phyloP scores from a whole-genome alignment of 163 green algal species.

The Scenedesmus sp. region DNA sequence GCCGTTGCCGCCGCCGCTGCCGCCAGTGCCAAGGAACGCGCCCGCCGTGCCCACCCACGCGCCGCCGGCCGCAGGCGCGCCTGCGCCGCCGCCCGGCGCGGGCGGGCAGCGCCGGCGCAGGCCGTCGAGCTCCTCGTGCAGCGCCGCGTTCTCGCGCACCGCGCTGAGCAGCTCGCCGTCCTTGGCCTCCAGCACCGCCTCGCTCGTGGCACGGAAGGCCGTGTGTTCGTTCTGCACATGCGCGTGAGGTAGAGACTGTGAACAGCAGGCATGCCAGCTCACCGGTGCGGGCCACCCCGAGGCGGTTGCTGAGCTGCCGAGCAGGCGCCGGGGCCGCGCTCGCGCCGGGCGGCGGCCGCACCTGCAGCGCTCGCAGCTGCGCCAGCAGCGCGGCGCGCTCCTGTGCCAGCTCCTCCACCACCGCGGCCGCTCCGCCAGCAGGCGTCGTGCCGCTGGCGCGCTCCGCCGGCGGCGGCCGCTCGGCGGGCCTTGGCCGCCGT shows the following conservation, averaged over 20 bases:
- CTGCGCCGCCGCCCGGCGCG: background rate
- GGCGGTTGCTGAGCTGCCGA: background rate
- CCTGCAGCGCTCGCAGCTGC: background rate
- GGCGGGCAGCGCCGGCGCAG: no score
- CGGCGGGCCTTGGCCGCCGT: background rate
- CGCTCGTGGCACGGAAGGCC: no score
- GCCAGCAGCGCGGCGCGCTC: no score
- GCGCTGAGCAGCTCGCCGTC: background rate
- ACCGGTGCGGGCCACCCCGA: background rate
- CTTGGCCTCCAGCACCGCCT: no score
- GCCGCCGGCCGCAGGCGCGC: background rate
- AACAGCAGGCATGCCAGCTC: no score
- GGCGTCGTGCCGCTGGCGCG: slow-evolving; percentile 13
- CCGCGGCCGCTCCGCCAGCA: background rate
- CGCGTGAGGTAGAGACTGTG: no score
- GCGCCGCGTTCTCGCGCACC: background rate
- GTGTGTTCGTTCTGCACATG: no score
- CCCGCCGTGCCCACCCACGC: no score
- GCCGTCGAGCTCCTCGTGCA: no score
- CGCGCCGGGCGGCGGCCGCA: background rate
- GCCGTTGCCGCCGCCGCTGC: background rate
- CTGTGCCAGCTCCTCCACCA: slow-evolving; percentile 51
- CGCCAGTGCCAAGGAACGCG: no score
- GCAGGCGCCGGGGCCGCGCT: background rate
- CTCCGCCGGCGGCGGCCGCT: slow-evolving; percentile 10